Conservation (phyloP, 768 basidiomycete genomes). For the Pseudohyphozyma bogoriensis region DNA sequence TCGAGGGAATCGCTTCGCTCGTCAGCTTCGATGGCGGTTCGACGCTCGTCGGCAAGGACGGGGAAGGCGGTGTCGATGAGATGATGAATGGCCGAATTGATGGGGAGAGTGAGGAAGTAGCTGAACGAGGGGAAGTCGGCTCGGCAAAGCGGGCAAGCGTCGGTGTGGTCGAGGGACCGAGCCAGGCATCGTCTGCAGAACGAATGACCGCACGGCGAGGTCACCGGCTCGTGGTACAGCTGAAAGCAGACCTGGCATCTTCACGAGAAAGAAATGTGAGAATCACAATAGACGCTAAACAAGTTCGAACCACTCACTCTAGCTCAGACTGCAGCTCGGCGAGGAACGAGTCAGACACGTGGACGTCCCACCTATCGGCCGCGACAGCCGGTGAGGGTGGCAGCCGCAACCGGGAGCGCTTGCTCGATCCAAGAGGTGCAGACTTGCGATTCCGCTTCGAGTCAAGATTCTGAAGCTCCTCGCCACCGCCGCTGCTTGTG, state of each 20-base stretch:
- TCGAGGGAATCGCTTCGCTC: slow-evolving; percentile 65
- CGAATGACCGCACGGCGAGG: slow-evolving; percentile 92
- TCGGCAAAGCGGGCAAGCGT: slow-evolving; percentile 76
- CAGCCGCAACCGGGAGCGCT: background rate
- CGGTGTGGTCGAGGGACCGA: slow-evolving; percentile 76
- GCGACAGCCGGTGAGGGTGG: background rate
- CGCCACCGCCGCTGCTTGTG: slow-evolving; percentile 19
- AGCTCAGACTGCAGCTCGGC: slow-evolving; percentile 51
- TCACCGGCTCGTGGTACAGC: slow-evolving; percentile 73
- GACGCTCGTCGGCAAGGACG: slow-evolving; percentile 54
- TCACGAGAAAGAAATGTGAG: too few relatives aligned
- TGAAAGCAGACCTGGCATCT: slow-evolving; percentile 90
- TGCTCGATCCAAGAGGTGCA: slow-evolving; percentile 1
- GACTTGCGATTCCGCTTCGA: slow-evolving; percentile 11
- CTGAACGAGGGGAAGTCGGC: slow-evolving; percentile 55
- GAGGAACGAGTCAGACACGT: slow-evolving; percentile 32
- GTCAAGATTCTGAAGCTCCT: slow-evolving; percentile 3
- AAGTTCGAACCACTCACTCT: too few relatives aligned
- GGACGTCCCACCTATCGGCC: slow-evolving; percentile 1
- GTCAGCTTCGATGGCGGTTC: slow-evolving; percentile 56
- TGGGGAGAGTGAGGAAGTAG: slow-evolving; percentile 14
- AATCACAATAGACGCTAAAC: too few relatives aligned
- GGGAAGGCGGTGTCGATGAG: slow-evolving; percentile 61
- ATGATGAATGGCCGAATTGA: slow-evolving; percentile 33
- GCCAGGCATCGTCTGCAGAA: slow-evolving; percentile 85